These are phyloP conservation scores for Rhizopogon roseolus DNA, from an alignment of 768 basidiomycete species.

Conservation along the genomic window DNA sequence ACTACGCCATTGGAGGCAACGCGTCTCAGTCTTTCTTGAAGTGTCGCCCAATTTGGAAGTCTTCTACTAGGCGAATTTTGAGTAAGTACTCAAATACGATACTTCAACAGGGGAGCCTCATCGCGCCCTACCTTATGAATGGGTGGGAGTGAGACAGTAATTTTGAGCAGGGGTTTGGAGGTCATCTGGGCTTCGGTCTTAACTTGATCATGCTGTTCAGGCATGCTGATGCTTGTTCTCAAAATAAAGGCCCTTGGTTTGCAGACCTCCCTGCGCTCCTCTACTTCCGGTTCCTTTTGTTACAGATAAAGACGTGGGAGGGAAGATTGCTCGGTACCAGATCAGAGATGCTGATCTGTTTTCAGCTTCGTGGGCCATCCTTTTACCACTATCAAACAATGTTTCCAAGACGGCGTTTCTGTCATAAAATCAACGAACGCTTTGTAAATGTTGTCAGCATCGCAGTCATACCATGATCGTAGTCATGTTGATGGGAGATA, in stretches of 20 bases:
- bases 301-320: neutral
- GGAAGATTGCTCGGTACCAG: neutral
- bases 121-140: neutral
- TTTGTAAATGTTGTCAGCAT: too few relatives aligned
- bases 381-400: too few relatives aligned
- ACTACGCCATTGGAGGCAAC: too few relatives aligned
- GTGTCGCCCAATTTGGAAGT: neutral
- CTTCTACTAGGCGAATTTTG: neutral
- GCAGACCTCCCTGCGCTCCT: neutral
- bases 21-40: neutral
- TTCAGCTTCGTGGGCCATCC: too few relatives aligned
- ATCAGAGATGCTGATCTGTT: neutral
- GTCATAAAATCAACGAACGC: too few relatives aligned
- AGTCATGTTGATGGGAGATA: too few relatives aligned
- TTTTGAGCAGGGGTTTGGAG: constrained; percentile 5
- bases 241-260: neutral
- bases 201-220: neutral
- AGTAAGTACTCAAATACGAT: neutral
- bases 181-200: neutral
- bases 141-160: neutral
- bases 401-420: too few relatives aligned
- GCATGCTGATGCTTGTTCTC: neutral
- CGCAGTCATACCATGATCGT: too few relatives aligned
- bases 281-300: neutral
- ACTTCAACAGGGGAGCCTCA: neutral